These are phyloP conservation scores for Pyrenophora graminea DNA, from an alignment of 2,329 filamentous ascomycete species.

Conservation along the genomic window DNA sequence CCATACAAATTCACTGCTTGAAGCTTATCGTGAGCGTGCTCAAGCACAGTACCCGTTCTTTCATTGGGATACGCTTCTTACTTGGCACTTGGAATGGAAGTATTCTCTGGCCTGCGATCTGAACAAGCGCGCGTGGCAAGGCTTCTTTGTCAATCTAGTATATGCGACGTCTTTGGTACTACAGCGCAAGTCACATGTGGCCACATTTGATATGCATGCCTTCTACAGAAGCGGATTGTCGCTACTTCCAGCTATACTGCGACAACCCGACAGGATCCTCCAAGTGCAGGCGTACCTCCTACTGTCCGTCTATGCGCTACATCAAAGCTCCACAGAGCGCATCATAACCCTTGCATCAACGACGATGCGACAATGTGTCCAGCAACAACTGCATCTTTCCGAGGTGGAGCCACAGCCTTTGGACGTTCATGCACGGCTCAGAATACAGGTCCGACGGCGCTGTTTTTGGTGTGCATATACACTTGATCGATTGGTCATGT, in stretches of 20 bases:
- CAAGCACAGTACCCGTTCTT: conserved; percentile 27
- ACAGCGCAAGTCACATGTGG: conserved; percentile 10
- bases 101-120: conserved; percentile 8
- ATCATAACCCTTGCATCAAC: conserved; percentile 24
- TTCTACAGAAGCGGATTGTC: conserved; percentile 21
- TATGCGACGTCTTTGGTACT: conserved; percentile 22
- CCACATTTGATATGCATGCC: conserved; percentile 9
- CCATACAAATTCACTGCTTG: conserved; percentile 11
- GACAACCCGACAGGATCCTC: conserved; percentile 18
- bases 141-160: conserved; percentile 25
- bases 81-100: conserved; percentile 20
- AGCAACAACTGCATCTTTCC: conserved; percentile 23
- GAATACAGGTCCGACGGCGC: conserved; percentile 21
- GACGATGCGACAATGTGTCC: conserved; percentile 24
- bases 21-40: conserved; percentile 26
- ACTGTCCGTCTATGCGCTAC: conserved; percentile 22
- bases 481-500: conserved; percentile 23
- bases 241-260: conserved; percentile 17
- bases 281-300: conserved; percentile 26
- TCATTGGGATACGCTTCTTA: conserved; percentile 21
- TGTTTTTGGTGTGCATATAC: conserved; percentile 28
- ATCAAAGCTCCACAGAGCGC: conserved; percentile 26
- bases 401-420: conserved; percentile 17
- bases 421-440: conserved; percentile 3
- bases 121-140: conserved; percentile 18